Base-by-base conservation (phyloP, 225 moss, liverwort and hornwort genomes). In the Bryoerythrophyllum caledonicum region DNA sequence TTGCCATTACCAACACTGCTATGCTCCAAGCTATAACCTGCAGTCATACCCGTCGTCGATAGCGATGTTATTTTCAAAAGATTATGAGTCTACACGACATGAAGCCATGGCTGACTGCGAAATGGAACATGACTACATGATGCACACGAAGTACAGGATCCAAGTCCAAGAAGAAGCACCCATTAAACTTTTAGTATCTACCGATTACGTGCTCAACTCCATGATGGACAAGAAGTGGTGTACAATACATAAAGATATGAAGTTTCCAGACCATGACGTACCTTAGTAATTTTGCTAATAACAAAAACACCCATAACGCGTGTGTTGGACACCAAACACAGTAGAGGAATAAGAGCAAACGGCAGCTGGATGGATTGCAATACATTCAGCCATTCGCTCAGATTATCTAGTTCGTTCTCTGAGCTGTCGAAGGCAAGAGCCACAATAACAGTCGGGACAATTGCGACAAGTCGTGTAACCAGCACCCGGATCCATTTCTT, bases 331-430 rank as follows among this genome's bases (percentile, higher is more conserved):
- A 96, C 90, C 24, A 93, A 85, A 73, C 88, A 90, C 27, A 95
- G 76, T 25, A 96, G 83, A 4, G 93, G 95, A 30, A 93, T 86
- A 11, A 93, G 85, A 72, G 93, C 93, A 76, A 96, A 96, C 32
- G 93, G 95, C 67, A 96, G 79, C 80, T 93, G 90, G 65, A 91
- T 82, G n/a, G 93, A 96, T 80, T 96, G 95, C 27, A 96, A 71
- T 60, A 90, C 95, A 64, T 96, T 96, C 2, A 96, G 76, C 95
- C 91, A 96, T 81, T 96, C 93, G 70, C 91, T 93, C 70, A 96
- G 51, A 35, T 88, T 88, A 77, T 93, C 91, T 46, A 96, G 81
- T 75, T 91, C 84, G 80, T 91, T 93, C 77, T 89, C 93, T 66
- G 91, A 85, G 80, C 83, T 86, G 79, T 93, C 91, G 63, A 96